Base-by-base conservation (phyloP, 1,139 yeast species). In the Yamadazyma diospyri region DNA sequence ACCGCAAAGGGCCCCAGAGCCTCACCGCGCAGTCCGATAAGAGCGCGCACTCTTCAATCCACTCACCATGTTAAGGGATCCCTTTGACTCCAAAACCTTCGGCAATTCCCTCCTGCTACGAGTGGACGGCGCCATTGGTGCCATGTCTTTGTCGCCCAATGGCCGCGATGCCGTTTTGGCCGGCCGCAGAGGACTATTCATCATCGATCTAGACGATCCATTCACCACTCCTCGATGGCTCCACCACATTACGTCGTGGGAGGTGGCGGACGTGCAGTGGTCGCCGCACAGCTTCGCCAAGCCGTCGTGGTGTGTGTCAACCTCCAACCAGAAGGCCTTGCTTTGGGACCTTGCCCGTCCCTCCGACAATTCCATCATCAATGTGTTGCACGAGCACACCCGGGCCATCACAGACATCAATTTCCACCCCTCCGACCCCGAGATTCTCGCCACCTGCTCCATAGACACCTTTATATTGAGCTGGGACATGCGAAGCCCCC, bases 221-320 rank as follows among this genome's bases (percentile, higher is more conserved):
- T 89, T 87, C 57, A 79, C 94, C 1, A 88, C 95, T 1, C 98
- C 98, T 0, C 64, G 98, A 38, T 86, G 94, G 88, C 71, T 92
- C 17, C 94, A 81, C 37, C 97, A 92, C 52, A 70, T 80, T 20
- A 89, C 97, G 0, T 81, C 95, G 0, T 94, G 98, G 98, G 97
- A 92, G 56, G 98, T 92, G 2, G 97, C 98, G 0, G 97, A 92
- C 54, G 97, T 89, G 1, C 97, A 92, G 55, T 92, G 98, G 97
- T 86, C 94, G 3, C 97, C 97, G 0, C 74, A 69, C 38, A 94
- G 87, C 52, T 69, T 73, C 8, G 70, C 78, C 1, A 84, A 84
- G 42, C 94, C 95, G 0, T 72, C 83, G 12, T 88, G 97, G 95
- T 88, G 94, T 34, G 82, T 89, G 1, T 85, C 95, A 0, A 88